Conservation (phyloP, 2,329 filamentous ascomycete species). For the Epichloe gansuensis region DNA sequence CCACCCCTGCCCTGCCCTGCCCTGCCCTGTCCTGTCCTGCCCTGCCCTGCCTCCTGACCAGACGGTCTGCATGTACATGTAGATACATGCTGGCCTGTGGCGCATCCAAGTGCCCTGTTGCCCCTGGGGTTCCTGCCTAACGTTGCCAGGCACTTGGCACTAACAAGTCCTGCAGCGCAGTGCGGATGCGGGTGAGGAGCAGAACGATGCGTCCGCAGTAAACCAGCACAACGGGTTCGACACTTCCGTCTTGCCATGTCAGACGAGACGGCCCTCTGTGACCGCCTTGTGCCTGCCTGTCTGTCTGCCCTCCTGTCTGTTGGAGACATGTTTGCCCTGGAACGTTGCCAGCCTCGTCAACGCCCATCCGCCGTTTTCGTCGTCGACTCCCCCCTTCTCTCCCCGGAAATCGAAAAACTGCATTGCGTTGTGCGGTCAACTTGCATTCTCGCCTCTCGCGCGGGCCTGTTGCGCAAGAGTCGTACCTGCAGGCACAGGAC, state of each 20-base stretch:
- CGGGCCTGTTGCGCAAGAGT: conserved; percentile 1
- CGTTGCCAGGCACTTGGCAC: neutral
- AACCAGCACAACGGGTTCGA: neutral
- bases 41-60: neutral
- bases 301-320: too few relatives aligned
- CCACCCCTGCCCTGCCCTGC: too few relatives aligned
- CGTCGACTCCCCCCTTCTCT: neutral
- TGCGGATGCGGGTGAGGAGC: too few relatives aligned
- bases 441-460: neutral
- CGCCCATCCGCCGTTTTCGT: conserved; percentile 1
- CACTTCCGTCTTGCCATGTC: neutral
- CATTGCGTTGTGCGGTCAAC: neutral
- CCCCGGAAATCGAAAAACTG: neutral
- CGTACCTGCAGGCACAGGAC: conserved; percentile 8
- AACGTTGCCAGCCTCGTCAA: neutral
- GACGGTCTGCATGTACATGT: neutral
- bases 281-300: neutral
- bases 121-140: neutral
- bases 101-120: neutral
- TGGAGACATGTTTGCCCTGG: neutral
- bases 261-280: neutral
- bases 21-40: too few relatives aligned
- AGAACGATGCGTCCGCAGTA: neutral
- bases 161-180: neutral
- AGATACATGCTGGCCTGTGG: too few relatives aligned